These are phyloP conservation scores for Penicillium coprophilum DNA, from an alignment of 495 filamentous ascomycete genomes.

Conservation along the genomic window DNA sequence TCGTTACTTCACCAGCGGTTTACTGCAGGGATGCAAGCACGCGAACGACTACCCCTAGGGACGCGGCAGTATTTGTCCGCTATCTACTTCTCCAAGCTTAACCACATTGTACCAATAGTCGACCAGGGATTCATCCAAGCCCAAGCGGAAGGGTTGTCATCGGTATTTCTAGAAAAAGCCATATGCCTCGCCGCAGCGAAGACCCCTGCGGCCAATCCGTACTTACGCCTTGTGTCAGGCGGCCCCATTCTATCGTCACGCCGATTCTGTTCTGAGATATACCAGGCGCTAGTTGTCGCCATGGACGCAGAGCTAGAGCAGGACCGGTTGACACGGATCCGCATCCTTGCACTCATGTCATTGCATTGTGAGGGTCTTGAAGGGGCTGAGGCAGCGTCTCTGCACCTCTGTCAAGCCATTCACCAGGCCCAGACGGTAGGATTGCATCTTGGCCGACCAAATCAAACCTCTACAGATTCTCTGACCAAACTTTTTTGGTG, in stretches of 20 bases:
- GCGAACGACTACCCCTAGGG: slow-evolving; percentile 27
- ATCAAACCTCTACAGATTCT: slow-evolving; percentile 35
- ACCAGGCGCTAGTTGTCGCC: slow-evolving; percentile 38
- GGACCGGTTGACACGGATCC: slow-evolving; percentile 46
- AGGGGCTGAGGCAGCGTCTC: slow-evolving; percentile 47
- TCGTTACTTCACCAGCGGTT: slow-evolving; percentile 33
- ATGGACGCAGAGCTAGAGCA: slow-evolving; percentile 43
- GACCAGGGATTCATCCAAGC: slow-evolving; percentile 30
- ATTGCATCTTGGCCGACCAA: slow-evolving; percentile 55
- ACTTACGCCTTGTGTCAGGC: slow-evolving; percentile 33
- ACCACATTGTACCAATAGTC: slow-evolving; percentile 40
- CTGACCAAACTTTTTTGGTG: slow-evolving; percentile 62
- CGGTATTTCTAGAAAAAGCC: slow-evolving; percentile 43
- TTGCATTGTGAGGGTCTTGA: slow-evolving; percentile 47
- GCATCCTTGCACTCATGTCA: slow-evolving; percentile 46
- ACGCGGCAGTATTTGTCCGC: slow-evolving; percentile 29
- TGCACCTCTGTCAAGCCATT: slow-evolving; percentile 47
- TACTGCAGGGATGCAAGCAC: slow-evolving; percentile 31
- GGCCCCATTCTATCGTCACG: slow-evolving; percentile 29
- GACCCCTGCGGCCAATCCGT: slow-evolving; percentile 30
- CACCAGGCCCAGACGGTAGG: slow-evolving; percentile 67
- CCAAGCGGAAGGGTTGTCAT: slow-evolving; percentile 24
- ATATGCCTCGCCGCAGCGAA: slow-evolving; percentile 50
- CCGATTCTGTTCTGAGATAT: slow-evolving; percentile 40
- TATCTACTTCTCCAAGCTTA: slow-evolving; percentile 37